Evolutionary conservation across 2,329 filamentous ascomycete genomes (phyloP).

Genomic region (Botryotinia narcissicola): DNA sequence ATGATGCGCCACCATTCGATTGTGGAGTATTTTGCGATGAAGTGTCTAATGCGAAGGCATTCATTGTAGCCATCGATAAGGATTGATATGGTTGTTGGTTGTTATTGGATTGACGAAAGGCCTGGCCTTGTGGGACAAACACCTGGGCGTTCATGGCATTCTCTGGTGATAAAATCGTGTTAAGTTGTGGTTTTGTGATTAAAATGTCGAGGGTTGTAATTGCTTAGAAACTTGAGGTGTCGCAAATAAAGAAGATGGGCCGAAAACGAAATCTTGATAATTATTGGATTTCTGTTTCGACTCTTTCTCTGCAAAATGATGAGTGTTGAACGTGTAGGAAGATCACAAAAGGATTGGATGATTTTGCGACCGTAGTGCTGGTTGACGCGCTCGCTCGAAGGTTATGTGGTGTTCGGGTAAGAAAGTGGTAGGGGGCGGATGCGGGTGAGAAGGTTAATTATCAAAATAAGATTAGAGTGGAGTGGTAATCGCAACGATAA

Average conservation of each 20-base stretch:
- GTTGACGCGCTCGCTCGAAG: constrained; percentile 18
- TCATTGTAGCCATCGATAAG: constrained; percentile 37
- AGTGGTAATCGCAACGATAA: constrained; percentile 14
- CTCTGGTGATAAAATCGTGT: constrained; percentile 33
- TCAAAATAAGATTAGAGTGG: constrained; percentile 22
- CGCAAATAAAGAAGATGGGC: constrained; percentile 17
- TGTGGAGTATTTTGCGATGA: constrained; percentile 27
- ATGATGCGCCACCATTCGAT: constrained; percentile 26
- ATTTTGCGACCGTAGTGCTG: constrained; percentile 21
- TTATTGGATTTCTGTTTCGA: not conserved
- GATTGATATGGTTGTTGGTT: constrained; percentile 35
- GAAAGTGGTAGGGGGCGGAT: constrained; percentile 19
- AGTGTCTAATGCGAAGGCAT: constrained; percentile 34
- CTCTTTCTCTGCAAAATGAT: constrained; percentile 3
- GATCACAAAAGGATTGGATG: constrained; percentile 15
- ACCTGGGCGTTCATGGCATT: constrained; percentile 39
- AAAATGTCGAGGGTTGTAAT: constrained; percentile 19
- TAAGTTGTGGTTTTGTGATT: constrained; percentile 29
- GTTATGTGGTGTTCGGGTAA: constrained; percentile 19
- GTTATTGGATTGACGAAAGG: constrained; percentile 36
- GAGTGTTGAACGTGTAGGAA: not conserved
- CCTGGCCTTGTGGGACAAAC: constrained; percentile 37
- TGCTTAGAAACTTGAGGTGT: constrained; percentile 19
- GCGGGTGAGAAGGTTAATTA: constrained; percentile 22
- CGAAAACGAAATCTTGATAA: constrained; percentile 7